Evolutionary conservation across 352 stramenopile species (phyloP).

Genomic region (Phytophthora podocarpi): DNA sequence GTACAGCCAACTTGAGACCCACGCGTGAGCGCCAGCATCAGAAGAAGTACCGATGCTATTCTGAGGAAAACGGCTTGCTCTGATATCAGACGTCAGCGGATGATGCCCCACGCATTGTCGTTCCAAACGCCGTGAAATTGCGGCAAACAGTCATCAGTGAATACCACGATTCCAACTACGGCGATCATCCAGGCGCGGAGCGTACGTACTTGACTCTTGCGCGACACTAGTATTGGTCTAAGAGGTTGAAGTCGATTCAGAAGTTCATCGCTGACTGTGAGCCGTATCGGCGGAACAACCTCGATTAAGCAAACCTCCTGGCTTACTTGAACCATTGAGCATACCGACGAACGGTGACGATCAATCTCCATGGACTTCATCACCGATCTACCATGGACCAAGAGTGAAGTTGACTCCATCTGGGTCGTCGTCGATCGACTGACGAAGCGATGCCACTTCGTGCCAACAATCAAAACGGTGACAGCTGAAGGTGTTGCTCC

Average conservation of each 20-base stretch:
- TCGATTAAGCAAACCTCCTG: conserved; percentile 4
- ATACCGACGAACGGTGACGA: conserved; percentile 12
- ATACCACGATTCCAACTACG: too few species aligned
- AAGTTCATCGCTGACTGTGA: conserved; percentile 16
- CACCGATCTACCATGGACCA: too few species aligned
- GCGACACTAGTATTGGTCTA: conserved; percentile 12
- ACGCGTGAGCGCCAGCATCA: too few species aligned
- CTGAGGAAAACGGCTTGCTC: background rate
- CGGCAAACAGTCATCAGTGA: too few species aligned
- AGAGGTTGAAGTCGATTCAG: conserved; percentile 14
- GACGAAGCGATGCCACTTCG: conserved; percentile 11
- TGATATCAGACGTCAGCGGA: background rate
- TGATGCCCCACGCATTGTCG: background rate
- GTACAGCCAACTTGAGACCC: too few species aligned
- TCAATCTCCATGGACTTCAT: conserved; percentile 9
- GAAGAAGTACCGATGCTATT: background rate
- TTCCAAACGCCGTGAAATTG: background rate
- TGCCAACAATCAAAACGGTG: background rate
- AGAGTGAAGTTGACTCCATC: too few species aligned
- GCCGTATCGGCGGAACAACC: conserved; percentile 14
- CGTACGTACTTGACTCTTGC: conserved; percentile 15
- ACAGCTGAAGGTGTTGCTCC: conserved; percentile 4
- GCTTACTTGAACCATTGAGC: conserved; percentile 3
- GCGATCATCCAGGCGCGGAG: conserved; percentile 8
- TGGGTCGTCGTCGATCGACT: background rate